These are phyloP conservation scores for Diutina sp. DNA, from an alignment of 1,139 yeast species.

Conservation along the genomic window DNA sequence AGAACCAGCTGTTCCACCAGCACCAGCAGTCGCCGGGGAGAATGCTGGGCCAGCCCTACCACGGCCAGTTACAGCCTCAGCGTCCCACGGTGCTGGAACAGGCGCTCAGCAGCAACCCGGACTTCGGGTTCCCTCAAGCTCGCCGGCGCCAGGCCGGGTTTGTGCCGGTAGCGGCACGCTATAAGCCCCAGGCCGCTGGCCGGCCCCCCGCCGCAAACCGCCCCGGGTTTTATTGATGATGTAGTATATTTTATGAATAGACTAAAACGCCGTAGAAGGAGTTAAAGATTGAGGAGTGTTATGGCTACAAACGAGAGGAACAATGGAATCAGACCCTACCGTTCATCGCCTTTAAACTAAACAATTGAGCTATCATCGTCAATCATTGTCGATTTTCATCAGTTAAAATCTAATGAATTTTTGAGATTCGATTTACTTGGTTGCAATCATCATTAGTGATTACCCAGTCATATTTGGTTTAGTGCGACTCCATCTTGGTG, in stretches of 20 bases:
- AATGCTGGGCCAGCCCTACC: neutral
- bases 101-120: neutral
- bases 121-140: neutral
- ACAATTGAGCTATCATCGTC: too few species aligned
- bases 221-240: neutral
- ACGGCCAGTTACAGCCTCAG: neutral
- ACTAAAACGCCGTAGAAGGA: too few species aligned
- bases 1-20: neutral
- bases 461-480: too few species aligned
- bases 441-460: too few species aligned
- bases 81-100: neutral
- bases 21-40: neutral
- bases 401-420: too few species aligned
- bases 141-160: neutral
- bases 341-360: too few species aligned
- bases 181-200: neutral
- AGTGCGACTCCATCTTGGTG: too few species aligned
- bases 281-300: too few species aligned
- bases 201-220: neutral
- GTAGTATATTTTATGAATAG: neutral
- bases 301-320: too few species aligned
- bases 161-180: slow-evolving; percentile 1
- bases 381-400: too few species aligned
- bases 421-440: too few species aligned
- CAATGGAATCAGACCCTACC: too few species aligned